These are phyloP conservation scores for Sclerotinia subarctica DNA, from an alignment of 2,329 filamentous ascomycete species.

Conservation along the genomic window DNA sequence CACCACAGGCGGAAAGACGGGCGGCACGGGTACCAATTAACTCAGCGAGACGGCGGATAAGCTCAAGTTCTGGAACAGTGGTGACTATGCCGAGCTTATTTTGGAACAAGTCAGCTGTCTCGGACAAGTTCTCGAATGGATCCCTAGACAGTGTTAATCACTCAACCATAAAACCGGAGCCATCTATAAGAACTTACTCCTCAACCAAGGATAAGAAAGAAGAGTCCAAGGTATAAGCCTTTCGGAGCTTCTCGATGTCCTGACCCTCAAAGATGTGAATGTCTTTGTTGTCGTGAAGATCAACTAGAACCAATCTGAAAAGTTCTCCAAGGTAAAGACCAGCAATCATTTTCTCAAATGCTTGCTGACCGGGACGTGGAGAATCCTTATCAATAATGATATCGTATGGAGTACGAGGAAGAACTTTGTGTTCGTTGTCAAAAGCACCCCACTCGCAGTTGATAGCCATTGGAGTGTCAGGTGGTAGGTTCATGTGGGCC, in stretches of 20 bases:
- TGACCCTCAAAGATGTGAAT: slow-evolving; percentile 78
- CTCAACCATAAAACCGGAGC: slow-evolving; percentile 26
- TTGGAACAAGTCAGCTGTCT: slow-evolving; percentile 80
- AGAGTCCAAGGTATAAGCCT: slow-evolving; percentile 84
- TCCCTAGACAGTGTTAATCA: slow-evolving; percentile 55
- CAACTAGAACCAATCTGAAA: slow-evolving; percentile 82
- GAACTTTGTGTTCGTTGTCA: slow-evolving; percentile 86
- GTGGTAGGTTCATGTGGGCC: slow-evolving; percentile 81
- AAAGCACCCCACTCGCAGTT: slow-evolving; percentile 98
- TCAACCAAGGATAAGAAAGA: slow-evolving; percentile 93
- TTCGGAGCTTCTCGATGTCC: slow-evolving; percentile 75
- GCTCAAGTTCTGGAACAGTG: slow-evolving; percentile 77
- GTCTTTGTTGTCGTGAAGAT: slow-evolving; percentile 76
- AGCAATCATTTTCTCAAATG: slow-evolving; percentile 97
- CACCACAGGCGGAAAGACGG: slow-evolving; percentile 88
- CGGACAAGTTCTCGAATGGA: slow-evolving; percentile 89
- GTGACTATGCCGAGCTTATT: slow-evolving; percentile 69
- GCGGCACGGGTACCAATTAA: slow-evolving; percentile 93
- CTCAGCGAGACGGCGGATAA: slow-evolving; percentile 84
- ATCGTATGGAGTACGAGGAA: slow-evolving; percentile 84
- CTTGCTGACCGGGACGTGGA: slow-evolving; percentile 87
- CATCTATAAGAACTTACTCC: slow-evolving; percentile 54
- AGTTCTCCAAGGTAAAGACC: slow-evolving; percentile 93
- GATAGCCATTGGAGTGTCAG: slow-evolving; percentile 85
- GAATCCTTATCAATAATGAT: slow-evolving; percentile 85